Evolutionary conservation across 176 grass and related monocot species (phyloP), one percentile per base, ranked within the genome.

Genomic region (Triticum urartu): DNA sequence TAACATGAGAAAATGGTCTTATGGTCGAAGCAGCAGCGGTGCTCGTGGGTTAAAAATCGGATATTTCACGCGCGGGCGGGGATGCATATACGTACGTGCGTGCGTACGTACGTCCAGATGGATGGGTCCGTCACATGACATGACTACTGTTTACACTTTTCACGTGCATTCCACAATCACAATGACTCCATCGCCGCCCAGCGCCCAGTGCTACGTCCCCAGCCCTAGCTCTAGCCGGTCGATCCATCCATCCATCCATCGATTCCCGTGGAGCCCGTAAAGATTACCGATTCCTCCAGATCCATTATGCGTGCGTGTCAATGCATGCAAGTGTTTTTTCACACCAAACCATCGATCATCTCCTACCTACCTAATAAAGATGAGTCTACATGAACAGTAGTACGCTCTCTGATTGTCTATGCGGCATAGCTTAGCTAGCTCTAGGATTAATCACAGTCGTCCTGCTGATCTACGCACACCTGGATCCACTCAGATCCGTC

Each of bases 71-170:
- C 50, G 50, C 50, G 14, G 4, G 50, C 0, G 40, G 40, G 40
- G 9, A 40, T 40, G 50, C 52, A 56, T 56, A 56, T 56, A 56
- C 39, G 60, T 65, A 65, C 59, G 21, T 25, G 8, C 12, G 13
- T 47, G 32, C 59, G 20, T 22, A 7, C 21, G 1, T 47, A 6
- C n/a, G 12, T 10, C 2, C 36, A 20, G 30, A 45, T 17, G 52
- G 22, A 18, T 34, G 28, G 30, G 14, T 68, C 65, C 30, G 65
- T 79, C 61, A 85, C 47, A 64, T 63, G 39, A 34, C 66, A 71
- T 40, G 14, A 42, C n/a, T 61, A 73, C 22, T 62, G 54, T 86
- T 69, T 58, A 69, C 75, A 79, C 68, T 87, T 87, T 75, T 87
- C 78, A 87, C 68, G 85, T 81, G 85, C 30, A 68, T 33, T 67